A percentile compares a stretch with the other conserved stretches of the same genome.
These are phyloP conservation scores for Actinomortierella wolfii DNA, from an alignment of 371 early-diverging fungal species.

Conservation along the genomic window DNA sequence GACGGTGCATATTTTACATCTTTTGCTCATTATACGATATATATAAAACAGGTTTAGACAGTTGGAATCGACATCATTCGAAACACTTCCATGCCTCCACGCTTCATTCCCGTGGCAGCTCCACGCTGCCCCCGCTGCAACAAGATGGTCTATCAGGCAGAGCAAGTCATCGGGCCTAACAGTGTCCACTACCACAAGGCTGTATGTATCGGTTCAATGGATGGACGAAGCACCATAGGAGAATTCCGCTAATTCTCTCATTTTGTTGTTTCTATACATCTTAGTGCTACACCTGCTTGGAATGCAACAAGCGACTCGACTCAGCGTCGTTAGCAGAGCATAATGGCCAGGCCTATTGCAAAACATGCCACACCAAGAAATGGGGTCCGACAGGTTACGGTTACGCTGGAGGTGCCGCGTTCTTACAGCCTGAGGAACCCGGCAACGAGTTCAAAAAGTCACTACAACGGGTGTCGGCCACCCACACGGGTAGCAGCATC, in stretches of 20 bases:
- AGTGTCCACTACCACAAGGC: constrained; percentile 36
- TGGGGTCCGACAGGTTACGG: constrained; percentile 46
- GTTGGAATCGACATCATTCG: no score
- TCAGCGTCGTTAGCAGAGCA: constrained; percentile 42
- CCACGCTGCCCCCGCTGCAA: constrained; percentile 42
- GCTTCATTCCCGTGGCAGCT: constrained; percentile 24
- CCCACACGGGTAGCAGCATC: constrained; percentile 12
- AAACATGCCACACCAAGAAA: constrained; percentile 38
- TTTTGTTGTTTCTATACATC: neutral
- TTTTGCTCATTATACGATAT: no score
- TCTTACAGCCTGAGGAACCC: constrained; percentile 29
- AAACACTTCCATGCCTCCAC: constrained; percentile 28
- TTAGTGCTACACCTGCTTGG: constrained; percentile 39
- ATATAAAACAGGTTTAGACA: no score
- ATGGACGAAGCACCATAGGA: neutral
- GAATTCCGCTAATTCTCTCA: neutral
- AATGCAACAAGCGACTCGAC: constrained; percentile 40
- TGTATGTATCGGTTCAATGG: constrained; percentile 8
- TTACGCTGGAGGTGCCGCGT: constrained; percentile 18
- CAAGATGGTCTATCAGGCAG: constrained; percentile 43
- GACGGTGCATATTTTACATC: no score
- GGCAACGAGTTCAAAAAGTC: constrained; percentile 37
- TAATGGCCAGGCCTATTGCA: constrained; percentile 39
- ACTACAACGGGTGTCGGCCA: constrained; percentile 26
- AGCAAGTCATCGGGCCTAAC: constrained; percentile 42